Evolutionary conservation across 73 alveolate genomes (phyloP).

Genomic region (Paraurostyla sp.): DNA sequence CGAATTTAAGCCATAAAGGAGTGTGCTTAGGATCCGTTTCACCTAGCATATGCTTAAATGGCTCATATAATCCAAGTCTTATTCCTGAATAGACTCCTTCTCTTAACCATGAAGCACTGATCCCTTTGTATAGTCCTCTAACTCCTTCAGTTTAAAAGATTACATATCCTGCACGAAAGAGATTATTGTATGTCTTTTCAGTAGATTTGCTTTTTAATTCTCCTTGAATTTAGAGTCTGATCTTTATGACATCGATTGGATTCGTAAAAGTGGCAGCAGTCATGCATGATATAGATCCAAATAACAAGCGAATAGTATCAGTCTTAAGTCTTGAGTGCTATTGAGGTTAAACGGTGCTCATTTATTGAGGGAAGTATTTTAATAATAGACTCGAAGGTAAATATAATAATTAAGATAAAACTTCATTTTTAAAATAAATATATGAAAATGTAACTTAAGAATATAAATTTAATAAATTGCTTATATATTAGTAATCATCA

Average conservation of each 20-base stretch:
- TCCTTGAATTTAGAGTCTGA: constrained; percentile 75
- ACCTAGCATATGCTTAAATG: constrained; percentile 74
- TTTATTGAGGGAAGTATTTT: not conserved
- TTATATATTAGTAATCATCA: not conserved
- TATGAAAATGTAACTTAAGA: not conserved
- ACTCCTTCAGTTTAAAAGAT: constrained; percentile 66
- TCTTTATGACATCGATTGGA: constrained; percentile 78
- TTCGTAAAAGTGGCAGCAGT: constrained; percentile 74
- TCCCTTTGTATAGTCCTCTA: constrained; percentile 63
- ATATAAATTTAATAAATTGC: not conserved
- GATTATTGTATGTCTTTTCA: constrained; percentile 46
- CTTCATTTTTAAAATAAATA: too few relatives aligned
- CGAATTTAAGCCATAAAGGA: constrained; percentile 76
- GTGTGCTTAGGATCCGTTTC: constrained; percentile 83
- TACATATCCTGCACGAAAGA: constrained; percentile 48
- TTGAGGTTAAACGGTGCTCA: too few relatives aligned
- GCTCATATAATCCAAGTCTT: constrained; percentile 88
- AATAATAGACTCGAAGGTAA: too few relatives aligned
- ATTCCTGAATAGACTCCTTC: constrained; percentile 77
- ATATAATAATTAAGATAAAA: too few relatives aligned
- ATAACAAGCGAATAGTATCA: constrained; percentile 23
- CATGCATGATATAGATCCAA: constrained; percentile 74
- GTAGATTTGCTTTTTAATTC: constrained; percentile 56
- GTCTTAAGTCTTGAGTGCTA: not conserved
- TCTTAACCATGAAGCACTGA: constrained; percentile 77